Base-by-base conservation (phyloP, 805 yeast genomes). In the Yarrowia sp. region DNA sequence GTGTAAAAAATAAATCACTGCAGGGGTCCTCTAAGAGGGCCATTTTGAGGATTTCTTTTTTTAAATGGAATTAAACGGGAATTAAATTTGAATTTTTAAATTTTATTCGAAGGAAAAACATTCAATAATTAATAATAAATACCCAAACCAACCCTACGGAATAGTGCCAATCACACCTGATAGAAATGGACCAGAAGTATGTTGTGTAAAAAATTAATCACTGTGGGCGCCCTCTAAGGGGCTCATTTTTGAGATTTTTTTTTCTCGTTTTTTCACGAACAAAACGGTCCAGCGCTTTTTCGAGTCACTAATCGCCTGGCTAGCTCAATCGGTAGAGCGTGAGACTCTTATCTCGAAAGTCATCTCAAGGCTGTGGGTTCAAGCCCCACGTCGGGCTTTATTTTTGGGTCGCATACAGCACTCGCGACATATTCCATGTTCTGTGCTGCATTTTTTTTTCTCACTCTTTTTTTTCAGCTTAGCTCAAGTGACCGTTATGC, bases 261-360 rank as follows among this genome's bases (percentile, higher is more conserved):
- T 47, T 47, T 33, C 15, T 8, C 7, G 4, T 18, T 50, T 35
- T 50, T 50, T 50, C 41, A 14, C 22, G 57, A 2, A 36, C 22
- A 50, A 50, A 50, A 18, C 18, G 57, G 14, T 8, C 14, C 17
- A 18, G 7, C 17, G 1, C 32, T 18, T 35, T 50, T 50, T 18
- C 13, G 4, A 8, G 1, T 1, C 15, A 2, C 33, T 13, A 9
- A 22, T 13, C 28, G 57, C 58, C 58, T 51, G 58, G 58, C 58
- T 51, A 51, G 58, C 58, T 51, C 58, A 51, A 51, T 51, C 58
- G 58, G 58, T 51, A 51, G 58, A 51, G 58, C 58, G 58, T 51
- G 58, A 51, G 58, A 51, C 58, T 51, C 58, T 51, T 51, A 51
- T 5, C 28, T 51, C 8, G 2, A 4, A 51, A 7, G 58, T 22